A percentile compares a stretch with the other conserved stretches of the same genome.
Evolutionary conservation across 148 eudicot species (phyloP).

Genomic region (Cornus suecica): DNA sequence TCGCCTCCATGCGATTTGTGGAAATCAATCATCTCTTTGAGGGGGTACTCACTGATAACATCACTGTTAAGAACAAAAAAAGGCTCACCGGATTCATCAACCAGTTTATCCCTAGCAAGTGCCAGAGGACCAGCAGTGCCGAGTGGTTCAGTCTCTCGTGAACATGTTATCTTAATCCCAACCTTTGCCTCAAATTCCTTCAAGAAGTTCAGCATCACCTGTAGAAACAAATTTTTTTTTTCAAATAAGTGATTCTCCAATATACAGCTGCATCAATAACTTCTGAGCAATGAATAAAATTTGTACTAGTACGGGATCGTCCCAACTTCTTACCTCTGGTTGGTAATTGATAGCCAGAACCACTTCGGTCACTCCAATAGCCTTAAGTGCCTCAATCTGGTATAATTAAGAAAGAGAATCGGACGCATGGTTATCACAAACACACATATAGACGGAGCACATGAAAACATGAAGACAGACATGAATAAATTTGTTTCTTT

Average conservation of each 20-base stretch:
- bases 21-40: constrained; percentile 75
- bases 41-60: constrained; percentile 89
- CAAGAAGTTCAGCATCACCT: constrained; percentile 91
- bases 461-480: neutral
- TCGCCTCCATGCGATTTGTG: constrained; percentile 95
- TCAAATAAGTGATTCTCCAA: neutral
- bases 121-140: constrained; percentile 98
- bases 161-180: constrained; percentile 79
- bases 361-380: constrained; percentile 89
- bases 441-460: neutral
- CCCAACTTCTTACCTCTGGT: constrained; percentile 65
- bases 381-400: constrained; percentile 95
- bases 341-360: constrained; percentile 98
- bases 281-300: neutral
- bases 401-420: neutral
- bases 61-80: constrained; percentile 96
- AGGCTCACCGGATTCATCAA: constrained; percentile 77
- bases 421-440: neutral
- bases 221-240: constrained; percentile 7
- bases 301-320: neutral
- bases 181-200: constrained; percentile 87
- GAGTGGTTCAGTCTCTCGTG: constrained; percentile 95
- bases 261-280: neutral
- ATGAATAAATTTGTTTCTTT: neutral
- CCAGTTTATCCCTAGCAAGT: constrained; percentile 77